Conservation (phyloP, 495 filamentous ascomycete species). For the Penicillium odoratum region DNA sequence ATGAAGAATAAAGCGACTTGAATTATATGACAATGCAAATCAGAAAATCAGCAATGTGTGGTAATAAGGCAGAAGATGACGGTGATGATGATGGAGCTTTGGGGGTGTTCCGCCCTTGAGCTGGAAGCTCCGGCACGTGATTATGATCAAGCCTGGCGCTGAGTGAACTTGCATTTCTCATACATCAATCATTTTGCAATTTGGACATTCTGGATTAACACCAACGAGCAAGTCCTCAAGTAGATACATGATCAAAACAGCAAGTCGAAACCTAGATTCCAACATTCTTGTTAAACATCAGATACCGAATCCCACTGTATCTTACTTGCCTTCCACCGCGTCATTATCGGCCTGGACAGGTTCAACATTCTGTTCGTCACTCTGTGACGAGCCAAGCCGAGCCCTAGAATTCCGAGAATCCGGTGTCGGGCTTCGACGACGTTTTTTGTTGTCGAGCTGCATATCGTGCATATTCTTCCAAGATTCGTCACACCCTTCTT, state of each 20-base stretch:
- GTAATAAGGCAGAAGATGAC: slow-evolving; percentile 12
- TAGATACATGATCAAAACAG: neutral
- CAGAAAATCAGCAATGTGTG: slow-evolving; percentile 14
- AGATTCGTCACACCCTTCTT: too few species aligned
- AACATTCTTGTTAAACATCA: too few species aligned
- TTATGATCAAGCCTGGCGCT: neutral
- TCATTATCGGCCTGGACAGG: too few species aligned
- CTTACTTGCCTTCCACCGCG: too few species aligned
- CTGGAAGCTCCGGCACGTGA: slow-evolving; percentile 36
- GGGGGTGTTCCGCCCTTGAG: slow-evolving; percentile 24
- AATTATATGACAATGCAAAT: slow-evolving; percentile 1
- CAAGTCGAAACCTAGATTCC: neutral
- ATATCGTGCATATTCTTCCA: too few species aligned
- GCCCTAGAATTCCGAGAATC: too few species aligned
- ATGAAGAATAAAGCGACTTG: neutral
- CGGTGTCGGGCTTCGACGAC: too few species aligned
- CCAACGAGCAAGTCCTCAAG: neutral
- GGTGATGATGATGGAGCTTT: slow-evolving; percentile 35
- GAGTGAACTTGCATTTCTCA: neutral
- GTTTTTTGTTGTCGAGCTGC: too few species aligned
- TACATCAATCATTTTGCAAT: neutral
- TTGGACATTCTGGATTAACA: neutral
- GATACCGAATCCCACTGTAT: too few species aligned
- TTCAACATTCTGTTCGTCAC: too few species aligned
- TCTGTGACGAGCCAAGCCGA: too few species aligned